Base-by-base conservation (phyloP, 768 basidiomycete species). In the Collybiopsis confluens region DNA sequence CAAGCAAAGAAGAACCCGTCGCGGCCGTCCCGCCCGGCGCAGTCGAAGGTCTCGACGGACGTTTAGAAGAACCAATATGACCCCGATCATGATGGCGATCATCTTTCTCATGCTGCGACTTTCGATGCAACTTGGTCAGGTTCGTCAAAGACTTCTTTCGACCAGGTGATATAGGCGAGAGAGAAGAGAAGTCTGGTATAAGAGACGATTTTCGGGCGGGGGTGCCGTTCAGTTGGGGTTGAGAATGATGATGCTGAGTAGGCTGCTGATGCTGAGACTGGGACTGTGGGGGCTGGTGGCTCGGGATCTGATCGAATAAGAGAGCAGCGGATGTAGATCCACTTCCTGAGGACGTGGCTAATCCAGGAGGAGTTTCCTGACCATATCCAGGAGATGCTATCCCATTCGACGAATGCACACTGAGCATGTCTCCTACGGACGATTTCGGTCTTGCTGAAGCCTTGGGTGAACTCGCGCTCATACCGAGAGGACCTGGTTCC, bases 131-230 rank as follows among this genome's bases (percentile, higher is more conserved):
- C 30, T 44, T 53, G 1, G 58, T 44, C 30, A 61, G 36, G 35
- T 45, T 48, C 1, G 60, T 42, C 16, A 61, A 41, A 15, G 58
- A 59, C 47, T 61, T 61, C 50, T 61, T 58, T 26, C 59, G 58
- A n/a, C 59, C 54, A 2, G 58, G 58, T 1, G 48, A 52, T 48
- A 43, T 58, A 26, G 43, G 58, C 1, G 48, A 52, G 43, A 43
- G 56, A 26, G 43, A 52, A 36, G 55, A 60, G 46, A 58, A 45
- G 3, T 54, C 57, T 44, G 65, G 61, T 33, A 24, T 58, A 6
- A 70, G 33, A 40, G 67, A 65, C 4, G 65, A 54, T 57, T 64
- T 62, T 45, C 70, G 56, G 9, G 64, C 37, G 56, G 45, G 37
- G 62, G 37, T 54, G 56, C 35, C 26, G 58, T 38, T 57, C 45